Base-by-base conservation (phyloP, 306 rosid species). In the Ochetophila trinervis region DNA sequence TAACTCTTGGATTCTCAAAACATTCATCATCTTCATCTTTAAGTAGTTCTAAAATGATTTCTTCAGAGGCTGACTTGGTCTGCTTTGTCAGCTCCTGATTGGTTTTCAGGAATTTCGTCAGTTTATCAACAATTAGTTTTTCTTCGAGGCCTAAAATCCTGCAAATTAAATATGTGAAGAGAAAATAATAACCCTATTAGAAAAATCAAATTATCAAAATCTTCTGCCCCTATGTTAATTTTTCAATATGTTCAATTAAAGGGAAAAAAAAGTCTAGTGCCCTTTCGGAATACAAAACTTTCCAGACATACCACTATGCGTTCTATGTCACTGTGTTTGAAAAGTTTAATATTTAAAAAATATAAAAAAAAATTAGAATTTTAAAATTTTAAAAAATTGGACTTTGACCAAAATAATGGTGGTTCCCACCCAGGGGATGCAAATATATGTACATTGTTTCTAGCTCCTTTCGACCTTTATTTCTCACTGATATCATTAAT, bases 91-190 rank as follows among this genome's bases (percentile, higher is more conserved):
- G 37, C 21, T 54, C 71, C 13, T 63, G 66, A 27, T 27, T 2
- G 3, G 75, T 18, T 57, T 56, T 37, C 55, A 63, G 19, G 36
- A 68, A 37, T 18, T 19, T 19, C 2, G 23, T 19, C 67, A 69
- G 57, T 50, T 53, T 44, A 48, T 63, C 51, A 49, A 57, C 49
- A 21, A 64, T 57, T 15, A 47, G 8, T 13, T 24, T 44, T 57
- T 20, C 76, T 30, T 72, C 76, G 65, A 72, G 11, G 19, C 27
- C 71, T 37, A 55, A 62, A 36, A 75, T 68, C 53, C 74, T 62
- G 74, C 16, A 48, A n/a, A n/a, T n/a, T n/a, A 7, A 40, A 40
- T 11, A 4, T 34, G 0, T 1, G 6, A 30, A n/a, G 24, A 20
- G 5, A 37, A 19, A n/a, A 60, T 14, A 14, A 6, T 27, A 27